A percentile compares a stretch with the other conserved stretches of the same genome.
phyloP scores from a whole-genome alignment of 495 filamentous ascomycete species.

The Amphirosellinia nigrospora region DNA sequence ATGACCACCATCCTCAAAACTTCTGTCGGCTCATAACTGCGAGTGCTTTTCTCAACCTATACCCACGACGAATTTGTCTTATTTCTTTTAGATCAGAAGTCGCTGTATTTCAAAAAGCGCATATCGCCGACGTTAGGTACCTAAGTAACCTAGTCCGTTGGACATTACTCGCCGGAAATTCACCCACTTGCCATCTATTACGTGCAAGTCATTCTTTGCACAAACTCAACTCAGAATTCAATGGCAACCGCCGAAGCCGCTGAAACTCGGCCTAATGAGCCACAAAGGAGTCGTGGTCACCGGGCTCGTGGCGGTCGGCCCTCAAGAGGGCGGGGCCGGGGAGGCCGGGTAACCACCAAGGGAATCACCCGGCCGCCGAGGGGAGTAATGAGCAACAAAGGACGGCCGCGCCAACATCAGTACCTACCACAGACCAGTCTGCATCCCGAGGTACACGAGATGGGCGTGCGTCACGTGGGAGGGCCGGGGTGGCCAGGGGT shows the following conservation, averaged over 20 bases:
- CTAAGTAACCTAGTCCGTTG: neutral
- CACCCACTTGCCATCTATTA: neutral
- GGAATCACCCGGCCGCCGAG: constrained; percentile 21
- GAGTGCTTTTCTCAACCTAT: constrained; percentile 1
- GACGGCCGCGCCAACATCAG: neutral
- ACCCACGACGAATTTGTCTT: neutral
- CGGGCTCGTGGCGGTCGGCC: constrained; percentile 36
- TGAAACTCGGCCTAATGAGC: constrained; percentile 11
- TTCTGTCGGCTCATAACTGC: neutral
- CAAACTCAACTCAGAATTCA: neutral
- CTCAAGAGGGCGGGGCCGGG: constrained; percentile 27
- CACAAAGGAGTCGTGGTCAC: constrained; percentile 21
- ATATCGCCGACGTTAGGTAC: neutral
- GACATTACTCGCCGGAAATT: neutral
- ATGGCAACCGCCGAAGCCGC: constrained; percentile 31
- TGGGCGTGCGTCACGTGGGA: constrained; percentile 19
- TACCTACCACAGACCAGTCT: neutral
- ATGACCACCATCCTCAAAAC: constrained; percentile 14
- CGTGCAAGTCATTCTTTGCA: neutral
- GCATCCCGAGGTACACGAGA: constrained; percentile 6
- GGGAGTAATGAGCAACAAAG: constrained; percentile 19
- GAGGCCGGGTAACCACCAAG: constrained; percentile 40
- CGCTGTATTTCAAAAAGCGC: constrained; percentile 65
- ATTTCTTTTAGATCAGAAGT: constrained; percentile 42
- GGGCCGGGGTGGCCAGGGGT: constrained; percentile 46